Percentiles rank a stretch among this genome's conserved stretches.
phyloP scores from a whole-genome alignment of 164 flowering plant genomes.

The Magnolia officinalis region DNA sequence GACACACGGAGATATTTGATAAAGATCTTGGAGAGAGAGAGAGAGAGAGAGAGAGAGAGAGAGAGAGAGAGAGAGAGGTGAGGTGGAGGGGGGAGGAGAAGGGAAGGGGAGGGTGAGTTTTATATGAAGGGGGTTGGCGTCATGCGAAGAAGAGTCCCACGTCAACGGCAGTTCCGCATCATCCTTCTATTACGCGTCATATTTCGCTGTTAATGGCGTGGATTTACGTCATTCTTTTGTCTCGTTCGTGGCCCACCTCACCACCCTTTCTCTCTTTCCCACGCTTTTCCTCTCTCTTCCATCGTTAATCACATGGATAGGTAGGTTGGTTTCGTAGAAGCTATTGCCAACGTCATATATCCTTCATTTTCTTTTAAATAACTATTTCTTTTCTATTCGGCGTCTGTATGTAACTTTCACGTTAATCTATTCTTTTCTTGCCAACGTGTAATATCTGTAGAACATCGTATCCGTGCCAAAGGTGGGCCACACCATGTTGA shows the following conservation, averaged over 20 bases:
- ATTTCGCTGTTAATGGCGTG: constrained; percentile 5
- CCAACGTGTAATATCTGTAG: no score
- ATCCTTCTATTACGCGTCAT: neutral
- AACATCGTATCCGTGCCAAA: no score
- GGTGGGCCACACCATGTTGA: no score
- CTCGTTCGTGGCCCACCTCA: neutral
- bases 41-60: neutral
- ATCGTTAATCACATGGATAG: neutral
- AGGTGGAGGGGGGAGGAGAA: neutral
- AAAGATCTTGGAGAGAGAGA: neutral
- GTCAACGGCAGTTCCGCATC: constrained; percentile 5
- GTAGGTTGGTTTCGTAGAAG: no score
- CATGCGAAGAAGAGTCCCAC: neutral
- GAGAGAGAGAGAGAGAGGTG: constrained; percentile 8
- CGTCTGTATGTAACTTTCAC: no score
- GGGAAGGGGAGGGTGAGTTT: neutral
- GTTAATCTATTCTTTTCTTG: no score
- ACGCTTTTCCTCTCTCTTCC: neutral
- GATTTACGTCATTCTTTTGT: neutral
- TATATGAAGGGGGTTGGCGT: neutral
- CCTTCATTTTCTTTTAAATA: no score
- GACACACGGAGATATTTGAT: neutral
- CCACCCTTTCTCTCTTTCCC: neutral
- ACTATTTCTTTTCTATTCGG: no score
- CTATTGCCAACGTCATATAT: no score